These are phyloP conservation scores for Lupinus albus DNA, from an alignment of 306 rosid genomes.

Conservation along the genomic window DNA sequence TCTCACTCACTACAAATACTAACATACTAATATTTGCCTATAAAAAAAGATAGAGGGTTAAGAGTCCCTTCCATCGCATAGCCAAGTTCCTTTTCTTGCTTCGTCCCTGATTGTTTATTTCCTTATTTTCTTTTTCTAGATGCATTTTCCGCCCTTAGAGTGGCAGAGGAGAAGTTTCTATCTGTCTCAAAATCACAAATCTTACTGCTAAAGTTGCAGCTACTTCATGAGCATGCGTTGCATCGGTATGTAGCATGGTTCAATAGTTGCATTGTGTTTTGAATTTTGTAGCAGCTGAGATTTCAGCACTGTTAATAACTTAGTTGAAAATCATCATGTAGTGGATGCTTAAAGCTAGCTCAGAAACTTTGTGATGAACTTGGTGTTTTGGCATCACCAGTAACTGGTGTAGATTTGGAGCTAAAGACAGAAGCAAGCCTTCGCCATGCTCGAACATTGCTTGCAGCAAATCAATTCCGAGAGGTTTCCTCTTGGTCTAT, in stretches of 20 bases:
- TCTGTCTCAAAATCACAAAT: constrained; percentile 83
- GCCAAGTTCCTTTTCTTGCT: constrained; percentile 24
- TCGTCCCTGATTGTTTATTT: no score
- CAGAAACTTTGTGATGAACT: constrained; percentile 92
- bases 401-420: constrained; percentile 90
- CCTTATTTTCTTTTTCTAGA: constrained; percentile 53
- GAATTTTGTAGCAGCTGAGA: constrained; percentile 20
- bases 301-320: constrained; percentile 25
- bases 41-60: no score
- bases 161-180: constrained; percentile 86
- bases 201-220: constrained; percentile 76
- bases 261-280: constrained; percentile 31
- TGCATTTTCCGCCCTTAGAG: constrained; percentile 82
- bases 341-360: constrained; percentile 87
- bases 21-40: no score
- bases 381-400: constrained; percentile 88
- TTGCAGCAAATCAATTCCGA: constrained; percentile 86
- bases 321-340: constrained; percentile 44
- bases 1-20: no score
- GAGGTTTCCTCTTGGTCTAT: constrained; percentile 60
- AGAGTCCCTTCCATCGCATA: constrained; percentile 1
- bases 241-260: constrained; percentile 59
- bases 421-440: constrained; percentile 95
- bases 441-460: constrained; percentile 86
- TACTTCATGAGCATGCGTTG: constrained; percentile 86